phyloP scores from a whole-genome alignment of 352 stramenopile species.

The Globisporangium solare region DNA sequence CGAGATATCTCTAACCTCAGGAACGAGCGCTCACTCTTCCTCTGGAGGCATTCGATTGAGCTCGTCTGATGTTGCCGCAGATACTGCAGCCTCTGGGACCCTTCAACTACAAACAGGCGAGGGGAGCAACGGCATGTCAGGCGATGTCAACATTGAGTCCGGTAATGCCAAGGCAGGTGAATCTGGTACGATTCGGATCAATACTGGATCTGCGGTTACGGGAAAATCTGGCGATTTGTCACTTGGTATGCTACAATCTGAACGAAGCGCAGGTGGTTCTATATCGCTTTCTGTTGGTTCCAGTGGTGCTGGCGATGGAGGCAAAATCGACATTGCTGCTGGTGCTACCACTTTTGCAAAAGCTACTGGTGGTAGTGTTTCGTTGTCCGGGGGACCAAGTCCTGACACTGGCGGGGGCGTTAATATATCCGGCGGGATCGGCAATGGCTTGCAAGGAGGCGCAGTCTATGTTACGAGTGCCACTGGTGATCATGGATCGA shows the following conservation, averaged over 20 bases:
- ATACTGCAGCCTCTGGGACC: slow-evolving; percentile 14
- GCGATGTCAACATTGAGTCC: slow-evolving; percentile 17
- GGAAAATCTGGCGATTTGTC: slow-evolving; percentile 18
- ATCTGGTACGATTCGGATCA: slow-evolving; percentile 19
- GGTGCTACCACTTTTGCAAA: no score
- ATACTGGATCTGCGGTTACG: slow-evolving; percentile 8
- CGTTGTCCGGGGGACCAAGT: no score
- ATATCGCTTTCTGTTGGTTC: slow-evolving; percentile 14
- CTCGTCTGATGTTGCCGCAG: slow-evolving; percentile 18
- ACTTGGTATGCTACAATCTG: slow-evolving; percentile 10
- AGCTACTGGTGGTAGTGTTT: no score
- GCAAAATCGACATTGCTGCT: no score
- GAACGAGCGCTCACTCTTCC: slow-evolving; percentile 25
- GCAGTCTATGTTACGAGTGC: no score
- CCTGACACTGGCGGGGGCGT: no score
- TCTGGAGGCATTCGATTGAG: slow-evolving; percentile 22
- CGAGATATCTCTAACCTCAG: slow-evolving; percentile 31
- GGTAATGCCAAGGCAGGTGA: slow-evolving; percentile 11
- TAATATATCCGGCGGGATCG: no score
- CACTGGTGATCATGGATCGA: no score
- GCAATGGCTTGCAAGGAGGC: no score
- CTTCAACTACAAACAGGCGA: slow-evolving; percentile 21
- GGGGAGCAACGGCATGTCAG: slow-evolving; percentile 14
- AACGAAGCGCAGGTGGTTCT: slow-evolving; percentile 12
- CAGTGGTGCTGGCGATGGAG: neutral